Base-by-base conservation (phyloP, 2,329 filamentous ascomycete species). In the Penicillium sp. region DNA sequence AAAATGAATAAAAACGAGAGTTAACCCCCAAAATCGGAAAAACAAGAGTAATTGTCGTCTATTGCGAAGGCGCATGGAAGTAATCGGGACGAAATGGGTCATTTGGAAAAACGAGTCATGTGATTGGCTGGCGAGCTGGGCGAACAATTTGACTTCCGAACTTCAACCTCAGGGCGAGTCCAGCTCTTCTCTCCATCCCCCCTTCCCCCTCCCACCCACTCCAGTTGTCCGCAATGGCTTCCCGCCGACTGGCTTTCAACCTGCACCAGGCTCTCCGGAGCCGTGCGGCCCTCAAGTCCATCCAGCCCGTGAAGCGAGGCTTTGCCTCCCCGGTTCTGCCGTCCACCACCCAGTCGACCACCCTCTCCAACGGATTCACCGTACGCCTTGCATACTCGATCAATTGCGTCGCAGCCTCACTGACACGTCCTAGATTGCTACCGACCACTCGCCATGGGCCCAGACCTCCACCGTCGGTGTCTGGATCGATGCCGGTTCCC, bases 401-500 rank as follows among this genome's bases (percentile, higher is more conserved):
- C 60, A 60, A 60, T 62, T 30, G 50, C 43, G 53, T 64, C 53
- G 42, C 55, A 54, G 62, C 60, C 5, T 55, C 49, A 49, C 71
- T 73, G 57, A 76, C 50, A 14, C 22, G 3, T 43, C 60, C 54
- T 74, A 97, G 92, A 91, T 99, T 74, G 94, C 94, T 65, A 95
- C 94, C 67, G 92, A 99, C 77, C 89, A 97, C 81, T 96, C 92
- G 61, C 94, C 92, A 68, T 97, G 91, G 83, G 92, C 92, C 70
- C 92, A 97, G 82, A 97, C 94, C 57, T 96, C 92, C 69, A 97
- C 92, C 50, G 92, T 97, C 69, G 94, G 94, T 74, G 90, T 99
- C 63, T 99, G 94, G 92, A 99, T 99, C 76, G 95, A 99, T 79
- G 92, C 95, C 75, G 94, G 94, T 74, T 96, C 91, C 77, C 85